Conservation (phyloP, 2,329 filamentous ascomycete species). For the Diaporthe ampelina region DNA sequence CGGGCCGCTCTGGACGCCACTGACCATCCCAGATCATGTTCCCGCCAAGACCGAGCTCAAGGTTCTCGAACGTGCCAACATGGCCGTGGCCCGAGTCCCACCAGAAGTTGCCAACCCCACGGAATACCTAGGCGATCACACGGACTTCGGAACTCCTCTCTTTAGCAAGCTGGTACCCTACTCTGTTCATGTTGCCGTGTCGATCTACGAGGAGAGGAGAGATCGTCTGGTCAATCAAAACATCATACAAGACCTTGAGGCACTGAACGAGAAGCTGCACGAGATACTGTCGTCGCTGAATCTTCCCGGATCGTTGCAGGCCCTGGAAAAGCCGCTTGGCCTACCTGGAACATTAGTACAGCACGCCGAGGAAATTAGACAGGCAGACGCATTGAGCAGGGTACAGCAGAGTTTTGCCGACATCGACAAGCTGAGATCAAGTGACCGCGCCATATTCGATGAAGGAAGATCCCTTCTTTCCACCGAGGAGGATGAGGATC, state of each 20-base stretch:
- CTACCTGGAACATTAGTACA: constrained; percentile 87
- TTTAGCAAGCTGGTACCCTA: constrained; percentile 96
- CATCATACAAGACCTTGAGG: constrained; percentile 87
- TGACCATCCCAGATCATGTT: constrained; percentile 72
- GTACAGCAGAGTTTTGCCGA: constrained; percentile 87
- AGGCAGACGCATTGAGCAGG: constrained; percentile 86
- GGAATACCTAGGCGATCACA: constrained; percentile 82
- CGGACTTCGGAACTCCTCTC: constrained; percentile 85
- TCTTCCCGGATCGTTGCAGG: constrained; percentile 92
- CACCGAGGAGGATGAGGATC: constrained; percentile 87
- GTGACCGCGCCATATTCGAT: constrained; percentile 82
- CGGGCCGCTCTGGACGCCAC: constrained; percentile 36
- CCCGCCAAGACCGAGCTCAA: constrained; percentile 91
- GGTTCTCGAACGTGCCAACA: constrained; percentile 86
- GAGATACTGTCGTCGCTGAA: constrained; percentile 85
- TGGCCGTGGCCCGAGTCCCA: constrained; percentile 86
- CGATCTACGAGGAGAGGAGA: constrained; percentile 92
- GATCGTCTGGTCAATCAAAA: constrained; percentile 92
- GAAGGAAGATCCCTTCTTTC: constrained; percentile 85
- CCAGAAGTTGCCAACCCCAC: constrained; percentile 86
- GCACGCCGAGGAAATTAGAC: constrained; percentile 93
- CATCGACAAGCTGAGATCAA: constrained; percentile 88
- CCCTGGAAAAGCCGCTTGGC: constrained; percentile 93
- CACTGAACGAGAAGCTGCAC: constrained; percentile 83
- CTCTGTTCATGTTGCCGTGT: constrained; percentile 93